A percentile compares a stretch with the other conserved stretches of the same genome.
phyloP scores from a whole-genome alignment of 1,139 yeast genomes.

The Diutina pseudorugosa region DNA sequence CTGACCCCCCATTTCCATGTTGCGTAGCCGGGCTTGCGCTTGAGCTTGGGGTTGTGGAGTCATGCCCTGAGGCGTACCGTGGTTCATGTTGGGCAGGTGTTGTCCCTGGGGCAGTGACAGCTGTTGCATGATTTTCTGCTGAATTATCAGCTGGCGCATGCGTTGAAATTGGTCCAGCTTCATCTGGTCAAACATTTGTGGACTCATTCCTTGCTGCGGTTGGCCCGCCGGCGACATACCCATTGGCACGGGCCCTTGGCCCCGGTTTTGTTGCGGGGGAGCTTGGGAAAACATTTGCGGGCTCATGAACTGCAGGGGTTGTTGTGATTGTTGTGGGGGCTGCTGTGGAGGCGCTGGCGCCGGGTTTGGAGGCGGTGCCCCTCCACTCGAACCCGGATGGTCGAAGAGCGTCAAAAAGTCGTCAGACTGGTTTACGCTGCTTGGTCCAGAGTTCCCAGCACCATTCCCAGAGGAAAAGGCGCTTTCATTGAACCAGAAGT shows the following conservation, averaged over 20 bases:
- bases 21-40: neutral
- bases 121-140: neutral
- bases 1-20: neutral
- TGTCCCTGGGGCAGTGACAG: neutral
- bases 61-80: neutral
- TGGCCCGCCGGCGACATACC: neutral
- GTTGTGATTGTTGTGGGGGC: neutral
- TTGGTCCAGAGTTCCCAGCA: conserved; percentile 9
- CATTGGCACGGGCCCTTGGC: neutral
- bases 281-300: neutral
- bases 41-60: neutral
- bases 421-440: conserved; percentile 16
- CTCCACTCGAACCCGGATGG: conserved; percentile 6
- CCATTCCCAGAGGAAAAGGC: conserved; percentile 16
- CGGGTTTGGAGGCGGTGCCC: neutral
- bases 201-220: neutral
- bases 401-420: conserved; percentile 27
- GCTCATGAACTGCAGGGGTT: neutral
- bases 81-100: neutral
- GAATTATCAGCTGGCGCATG: conserved; percentile 3
- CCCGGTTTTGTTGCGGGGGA: neutral
- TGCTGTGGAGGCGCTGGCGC: neutral
- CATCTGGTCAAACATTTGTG: neutral
- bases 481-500: conserved; percentile 32
- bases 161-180: neutral